These are phyloP conservation scores for Irpex lacteus DNA, from an alignment of 1,284 basidiomycete genomes.

Conservation along the genomic window DNA sequence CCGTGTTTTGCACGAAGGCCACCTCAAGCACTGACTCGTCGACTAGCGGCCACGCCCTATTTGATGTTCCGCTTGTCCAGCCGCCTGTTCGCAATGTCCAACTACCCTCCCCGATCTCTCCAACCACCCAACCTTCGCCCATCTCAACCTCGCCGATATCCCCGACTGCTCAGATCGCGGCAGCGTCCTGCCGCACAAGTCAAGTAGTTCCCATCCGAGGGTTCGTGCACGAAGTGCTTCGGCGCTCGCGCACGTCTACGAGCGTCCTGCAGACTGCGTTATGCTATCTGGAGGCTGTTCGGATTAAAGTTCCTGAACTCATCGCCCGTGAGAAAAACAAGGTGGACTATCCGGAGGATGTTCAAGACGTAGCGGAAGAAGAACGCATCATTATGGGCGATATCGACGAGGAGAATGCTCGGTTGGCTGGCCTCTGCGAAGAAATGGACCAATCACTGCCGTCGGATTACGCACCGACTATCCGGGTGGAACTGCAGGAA, in stretches of 20 bases:
- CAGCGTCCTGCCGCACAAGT: slow-evolving; percentile 21
- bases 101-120: slow-evolving; percentile 46
- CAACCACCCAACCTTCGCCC: slow-evolving; percentile 36
- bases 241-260: slow-evolving; percentile 72
- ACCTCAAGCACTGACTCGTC: slow-evolving; percentile 28
- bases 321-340: slow-evolving; percentile 45
- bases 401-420: background rate
- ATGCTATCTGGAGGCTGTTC: slow-evolving; percentile 75
- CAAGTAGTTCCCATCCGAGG: slow-evolving; percentile 58
- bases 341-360: slow-evolving; percentile 27
- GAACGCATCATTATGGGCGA: slow-evolving; percentile 41
- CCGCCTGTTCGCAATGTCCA: slow-evolving; percentile 36
- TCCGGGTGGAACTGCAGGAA: background rate
- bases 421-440: background rate
- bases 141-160: slow-evolving; percentile 20
- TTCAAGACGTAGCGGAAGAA: slow-evolving; percentile 36
- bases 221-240: slow-evolving; percentile 76
- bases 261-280: slow-evolving; percentile 74
- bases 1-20: slow-evolving; percentile 47
- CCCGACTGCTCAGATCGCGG: slow-evolving; percentile 17
- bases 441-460: background rate
- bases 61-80: slow-evolving; percentile 20
- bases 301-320: slow-evolving; percentile 60
- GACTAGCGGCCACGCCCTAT: slow-evolving; percentile 17
- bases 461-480: background rate